Conservation (phyloP, 495 filamentous ascomycete genomes). For the Xylaria longipes region DNA sequence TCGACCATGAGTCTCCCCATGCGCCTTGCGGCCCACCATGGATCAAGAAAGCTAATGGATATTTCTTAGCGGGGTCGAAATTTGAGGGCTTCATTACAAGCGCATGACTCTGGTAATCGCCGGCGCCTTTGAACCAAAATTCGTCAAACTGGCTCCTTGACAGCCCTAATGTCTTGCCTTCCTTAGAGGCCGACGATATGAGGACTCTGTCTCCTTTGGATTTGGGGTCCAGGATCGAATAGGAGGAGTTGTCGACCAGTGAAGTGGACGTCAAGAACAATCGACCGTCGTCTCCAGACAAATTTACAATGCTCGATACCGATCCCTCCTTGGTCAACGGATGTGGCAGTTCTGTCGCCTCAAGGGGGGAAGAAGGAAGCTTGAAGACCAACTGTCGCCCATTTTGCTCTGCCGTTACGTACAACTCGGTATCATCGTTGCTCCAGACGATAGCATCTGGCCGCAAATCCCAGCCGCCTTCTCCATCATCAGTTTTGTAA, state of each 20-base stretch:
- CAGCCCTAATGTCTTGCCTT: conserved; percentile 75
- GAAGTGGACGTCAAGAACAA: conserved; percentile 71
- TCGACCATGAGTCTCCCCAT: conserved; percentile 85
- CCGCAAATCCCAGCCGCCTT: conserved; percentile 70
- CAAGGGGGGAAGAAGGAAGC: conserved; percentile 59
- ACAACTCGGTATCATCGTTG: conserved; percentile 66
- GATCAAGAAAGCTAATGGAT: conserved; percentile 82
- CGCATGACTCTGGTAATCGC: conserved; percentile 70
- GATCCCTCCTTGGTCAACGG: conserved; percentile 66
- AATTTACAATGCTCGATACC: conserved; percentile 63
- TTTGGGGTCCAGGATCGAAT: conserved; percentile 63
- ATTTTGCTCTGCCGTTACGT: conserved; percentile 69
- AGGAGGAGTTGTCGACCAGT: conserved; percentile 72
- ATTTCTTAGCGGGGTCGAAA: conserved; percentile 75
- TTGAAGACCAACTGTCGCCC: conserved; percentile 70
- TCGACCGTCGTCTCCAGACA: conserved; percentile 52
- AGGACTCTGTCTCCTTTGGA: conserved; percentile 45
- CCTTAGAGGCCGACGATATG: conserved; percentile 70
- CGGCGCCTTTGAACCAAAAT: conserved; percentile 68
- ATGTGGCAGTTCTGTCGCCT: conserved; percentile 61
- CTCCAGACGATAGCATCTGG: conserved; percentile 72
- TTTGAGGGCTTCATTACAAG: conserved; percentile 81
- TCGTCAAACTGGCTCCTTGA: conserved; percentile 66
- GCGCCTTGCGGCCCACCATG: conserved; percentile 90
- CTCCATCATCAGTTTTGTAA: conserved; percentile 65